phyloP scores from a whole-genome alignment of 768 basidiomycete genomes.

The Termitomyces sp. region DNA sequence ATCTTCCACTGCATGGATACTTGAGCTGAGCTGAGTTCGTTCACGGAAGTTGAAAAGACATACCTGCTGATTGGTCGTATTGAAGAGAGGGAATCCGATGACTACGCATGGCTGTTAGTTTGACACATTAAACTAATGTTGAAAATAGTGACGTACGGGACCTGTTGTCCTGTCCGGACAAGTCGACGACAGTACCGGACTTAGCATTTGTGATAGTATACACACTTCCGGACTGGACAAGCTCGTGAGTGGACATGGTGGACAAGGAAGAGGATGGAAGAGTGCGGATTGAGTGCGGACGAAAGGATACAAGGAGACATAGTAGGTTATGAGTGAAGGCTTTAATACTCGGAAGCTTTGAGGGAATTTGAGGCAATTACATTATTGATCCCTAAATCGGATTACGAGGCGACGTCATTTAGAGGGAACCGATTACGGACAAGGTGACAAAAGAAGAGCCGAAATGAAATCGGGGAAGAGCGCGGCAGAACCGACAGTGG shows the following conservation, averaged over 20 bases:
- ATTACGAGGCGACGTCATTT: background rate
- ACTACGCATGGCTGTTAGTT: background rate
- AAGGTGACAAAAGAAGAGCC: background rate
- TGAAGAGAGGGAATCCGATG: conserved; percentile 37
- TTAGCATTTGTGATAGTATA: conserved; percentile 49
- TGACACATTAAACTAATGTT: background rate
- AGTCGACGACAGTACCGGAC: conserved; percentile 46
- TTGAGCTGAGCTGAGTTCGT: background rate
- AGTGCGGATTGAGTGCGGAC: background rate
- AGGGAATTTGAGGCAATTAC: background rate
- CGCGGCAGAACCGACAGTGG: conserved; percentile 3
- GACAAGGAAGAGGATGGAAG: too few species aligned
- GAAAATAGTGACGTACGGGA: conserved; percentile 30
- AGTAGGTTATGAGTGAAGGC: too few species aligned
- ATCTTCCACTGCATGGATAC: conserved; percentile 40
- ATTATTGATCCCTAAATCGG: background rate
- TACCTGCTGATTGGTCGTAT: conserved; percentile 46
- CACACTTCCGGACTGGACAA: conserved; percentile 28
- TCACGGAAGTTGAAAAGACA: background rate
- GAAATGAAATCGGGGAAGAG: background rate
- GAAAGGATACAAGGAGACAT: background rate
- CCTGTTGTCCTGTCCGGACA: conserved; percentile 45
- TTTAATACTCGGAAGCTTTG: background rate
- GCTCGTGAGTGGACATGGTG: conserved; percentile 14
- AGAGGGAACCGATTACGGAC: conserved; percentile 3